These are phyloP conservation scores for Corylus avellana DNA, from an alignment of 306 rosid genomes.

Conservation along the genomic window DNA sequence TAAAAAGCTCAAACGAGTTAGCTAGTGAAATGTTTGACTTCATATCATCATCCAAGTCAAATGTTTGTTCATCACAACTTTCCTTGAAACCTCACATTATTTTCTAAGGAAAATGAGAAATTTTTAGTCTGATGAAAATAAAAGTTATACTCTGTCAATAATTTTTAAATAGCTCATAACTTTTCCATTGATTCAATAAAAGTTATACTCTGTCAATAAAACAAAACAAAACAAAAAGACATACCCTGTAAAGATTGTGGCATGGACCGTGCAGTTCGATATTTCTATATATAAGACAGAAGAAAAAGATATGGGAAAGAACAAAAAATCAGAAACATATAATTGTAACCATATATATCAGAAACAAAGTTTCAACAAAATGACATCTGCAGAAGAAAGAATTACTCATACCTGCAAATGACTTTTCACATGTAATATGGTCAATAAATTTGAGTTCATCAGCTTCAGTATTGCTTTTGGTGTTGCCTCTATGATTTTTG, in stretches of 20 bases:
- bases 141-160: background rate
- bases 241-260: background rate
- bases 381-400: background rate
- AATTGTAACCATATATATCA: background rate
- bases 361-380: constrained; percentile 8
- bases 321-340: constrained; percentile 6
- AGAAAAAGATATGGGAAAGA: background rate
- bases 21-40: too few relatives aligned
- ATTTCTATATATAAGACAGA: background rate
- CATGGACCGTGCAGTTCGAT: background rate
- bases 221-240: background rate
- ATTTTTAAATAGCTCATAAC: too few relatives aligned
- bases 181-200: too few relatives aligned
- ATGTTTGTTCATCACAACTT: too few relatives aligned
- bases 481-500: constrained; percentile 39
- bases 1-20: too few relatives aligned
- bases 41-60: too few relatives aligned
- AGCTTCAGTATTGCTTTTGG: constrained; percentile 51
- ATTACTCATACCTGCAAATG: constrained; percentile 45
- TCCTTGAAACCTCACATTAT: background rate
- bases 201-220: background rate
- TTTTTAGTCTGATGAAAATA: background rate
- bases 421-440: constrained; percentile 51
- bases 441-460: constrained; percentile 45
- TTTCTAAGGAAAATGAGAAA: background rate